Conservation (phyloP, 2,329 filamentous ascomycete genomes). For the Periconia sp. region DNA sequence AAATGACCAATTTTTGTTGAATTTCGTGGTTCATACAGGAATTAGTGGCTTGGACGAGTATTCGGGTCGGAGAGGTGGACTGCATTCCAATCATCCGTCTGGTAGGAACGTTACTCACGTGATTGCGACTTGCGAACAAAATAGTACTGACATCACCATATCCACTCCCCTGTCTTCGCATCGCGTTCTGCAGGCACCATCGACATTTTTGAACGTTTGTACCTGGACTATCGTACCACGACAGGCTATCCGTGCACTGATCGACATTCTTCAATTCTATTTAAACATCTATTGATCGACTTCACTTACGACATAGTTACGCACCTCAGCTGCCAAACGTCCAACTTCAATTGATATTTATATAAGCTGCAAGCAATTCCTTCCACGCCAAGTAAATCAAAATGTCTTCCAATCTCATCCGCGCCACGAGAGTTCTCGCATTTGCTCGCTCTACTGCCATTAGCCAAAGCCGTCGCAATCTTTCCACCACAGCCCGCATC, state of each 20-base stretch:
- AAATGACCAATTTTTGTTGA: too few species aligned
- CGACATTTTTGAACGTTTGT: background rate
- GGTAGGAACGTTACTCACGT: background rate
- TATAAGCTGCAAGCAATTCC: background rate
- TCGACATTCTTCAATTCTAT: background rate
- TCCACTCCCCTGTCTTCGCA: background rate
- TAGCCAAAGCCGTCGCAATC: conserved; percentile 7
- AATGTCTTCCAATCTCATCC: conserved; percentile 16
- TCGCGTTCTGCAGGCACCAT: background rate
- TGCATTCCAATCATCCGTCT: too few species aligned
- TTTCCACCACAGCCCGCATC: conserved; percentile 14
- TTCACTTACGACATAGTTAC: background rate
- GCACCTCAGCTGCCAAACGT: background rate
- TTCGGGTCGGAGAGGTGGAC: too few species aligned
- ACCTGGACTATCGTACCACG: background rate
- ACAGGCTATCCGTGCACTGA: background rate
- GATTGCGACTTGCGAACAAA: too few species aligned
- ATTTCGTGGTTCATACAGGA: too few species aligned
- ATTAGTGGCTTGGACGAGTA: too few species aligned
- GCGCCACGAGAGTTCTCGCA: conserved; percentile 11
- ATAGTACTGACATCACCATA: conserved; percentile 1
- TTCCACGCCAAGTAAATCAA: background rate
- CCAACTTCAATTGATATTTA: background rate
- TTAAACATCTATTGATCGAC: background rate
- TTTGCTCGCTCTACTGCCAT: conserved; percentile 5